Evolutionary conservation across 202 grass and related monocot species (phyloP), one percentile per base, ranked within the genome.

Genomic region (Carex arenaria): DNA sequence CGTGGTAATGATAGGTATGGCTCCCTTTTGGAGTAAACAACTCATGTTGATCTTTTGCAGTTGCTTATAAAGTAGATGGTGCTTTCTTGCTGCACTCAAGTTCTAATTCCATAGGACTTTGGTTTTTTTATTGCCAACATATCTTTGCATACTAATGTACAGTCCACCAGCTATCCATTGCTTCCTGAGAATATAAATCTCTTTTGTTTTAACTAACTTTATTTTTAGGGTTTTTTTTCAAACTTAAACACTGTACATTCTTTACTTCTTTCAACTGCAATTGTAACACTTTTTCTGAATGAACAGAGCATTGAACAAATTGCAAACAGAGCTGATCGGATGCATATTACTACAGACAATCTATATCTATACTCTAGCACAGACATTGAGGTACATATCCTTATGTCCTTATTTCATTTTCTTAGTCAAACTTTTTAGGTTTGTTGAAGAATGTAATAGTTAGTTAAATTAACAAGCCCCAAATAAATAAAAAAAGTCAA

Each of bases 281-380:
- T 45, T 80, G 31, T 32, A 80, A 61, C 32, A 49, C 26, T 89
- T 85, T 55, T 75, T 34, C 47, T 81, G 75, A 32, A 45, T 66
- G 11, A 11, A 23, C 92, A 98, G 95, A 98, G 95, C 81, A 90
- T 95, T 81, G 95, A 91, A 82, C 95, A 98, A 92, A 98, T 98
- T 87, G 90, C 87, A 65, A 93, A 86, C 83, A 91, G 95, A 83
- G 95, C 95, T 87, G 78, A 89, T 20, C 89, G 92, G 69, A 98
- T 98, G 95, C 59, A 30, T 71, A 98, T 98, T 84, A 87, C 32
- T 20, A 89, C 92, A 62, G 88, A 82, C 71, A 88, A 98, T 34
- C 87, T 98, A 65, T 98, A 87, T 84, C 83, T 98, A 36, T 98
- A 98, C 66, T 98, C 95, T 64, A 93, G 92, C 80, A 98, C 92